Evolutionary conservation across 2,329 filamentous ascomycete species (phyloP).

Genomic region (Neonectria hederae): DNA sequence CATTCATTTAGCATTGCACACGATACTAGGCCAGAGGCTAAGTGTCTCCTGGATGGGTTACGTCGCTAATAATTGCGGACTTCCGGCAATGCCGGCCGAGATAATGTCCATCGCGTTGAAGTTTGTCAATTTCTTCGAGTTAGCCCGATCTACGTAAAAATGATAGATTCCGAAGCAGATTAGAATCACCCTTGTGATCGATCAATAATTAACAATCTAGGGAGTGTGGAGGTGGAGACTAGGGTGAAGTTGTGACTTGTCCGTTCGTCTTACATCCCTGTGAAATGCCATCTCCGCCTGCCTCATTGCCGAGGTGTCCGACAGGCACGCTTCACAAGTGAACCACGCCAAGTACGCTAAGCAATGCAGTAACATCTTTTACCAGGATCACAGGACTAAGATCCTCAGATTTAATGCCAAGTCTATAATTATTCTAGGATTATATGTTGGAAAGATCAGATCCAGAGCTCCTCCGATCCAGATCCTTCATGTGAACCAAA

Average conservation of each 20-base stretch:
- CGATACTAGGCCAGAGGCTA: conserved; percentile 56
- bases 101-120: conserved; percentile 57
- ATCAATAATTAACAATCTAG: no score
- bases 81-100: conserved; percentile 73
- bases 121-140: conserved; percentile 60
- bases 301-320: no score
- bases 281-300: no score
- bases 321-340: no score
- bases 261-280: no score
- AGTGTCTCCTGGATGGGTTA: not conserved
- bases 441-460: conserved; percentile 2
- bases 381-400: no score
- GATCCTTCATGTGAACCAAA: conserved; percentile 43
- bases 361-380: no score
- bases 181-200: no score
- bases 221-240: no score
- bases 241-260: not conserved
- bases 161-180: not conserved
- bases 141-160: conserved; percentile 15
- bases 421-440: conserved; percentile 38
- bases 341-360: no score
- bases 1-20: conserved; percentile 89
- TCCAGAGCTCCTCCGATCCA: conserved; percentile 32
- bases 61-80: conserved; percentile 48
- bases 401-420: not conserved